Conservation (phyloP, 2,329 filamentous ascomycete genomes). For the Cordyceps farinosa region DNA sequence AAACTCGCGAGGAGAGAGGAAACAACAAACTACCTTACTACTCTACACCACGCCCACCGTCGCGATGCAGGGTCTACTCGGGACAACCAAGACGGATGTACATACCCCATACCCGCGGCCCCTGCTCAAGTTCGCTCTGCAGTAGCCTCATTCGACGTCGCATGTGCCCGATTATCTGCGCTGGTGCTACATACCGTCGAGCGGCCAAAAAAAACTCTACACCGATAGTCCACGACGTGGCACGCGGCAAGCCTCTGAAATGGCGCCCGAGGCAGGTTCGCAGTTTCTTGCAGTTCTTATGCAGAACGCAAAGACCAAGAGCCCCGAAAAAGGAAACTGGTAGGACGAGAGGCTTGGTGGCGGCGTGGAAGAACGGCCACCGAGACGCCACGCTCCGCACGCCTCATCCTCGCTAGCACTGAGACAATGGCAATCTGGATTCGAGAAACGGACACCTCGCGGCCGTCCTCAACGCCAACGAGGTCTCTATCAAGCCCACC, state of each 20-base stretch:
- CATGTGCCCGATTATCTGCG: background rate
- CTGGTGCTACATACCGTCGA: background rate
- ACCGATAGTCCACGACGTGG: constrained; percentile 3
- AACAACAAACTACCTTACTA: constrained; percentile 5
- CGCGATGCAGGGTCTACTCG: constrained; percentile 10
- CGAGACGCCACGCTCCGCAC: background rate
- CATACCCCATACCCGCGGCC: background rate
- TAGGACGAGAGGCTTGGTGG: constrained; percentile 9
- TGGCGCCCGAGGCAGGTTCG: background rate
- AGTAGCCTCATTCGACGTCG: constrained; percentile 6
- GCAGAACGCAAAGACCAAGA: background rate
- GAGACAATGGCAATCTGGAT: background rate
- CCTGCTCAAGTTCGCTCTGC: background rate
- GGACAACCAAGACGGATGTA: background rate
- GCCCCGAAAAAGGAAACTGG: constrained; percentile 10
- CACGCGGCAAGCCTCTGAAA: background rate
- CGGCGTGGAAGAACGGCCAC: background rate
- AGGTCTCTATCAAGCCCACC: background rate
- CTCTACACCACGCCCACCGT: background rate
- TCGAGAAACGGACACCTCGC: background rate
- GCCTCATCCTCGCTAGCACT: background rate
- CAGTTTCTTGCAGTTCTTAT: background rate
- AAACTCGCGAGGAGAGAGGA: constrained; percentile 6
- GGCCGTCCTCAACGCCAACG: background rate
- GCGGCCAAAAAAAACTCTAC: background rate